Evolutionary conservation across 2,329 filamentous ascomycete genomes (phyloP).

Genomic region (Cercospora nicotianae): DNA sequence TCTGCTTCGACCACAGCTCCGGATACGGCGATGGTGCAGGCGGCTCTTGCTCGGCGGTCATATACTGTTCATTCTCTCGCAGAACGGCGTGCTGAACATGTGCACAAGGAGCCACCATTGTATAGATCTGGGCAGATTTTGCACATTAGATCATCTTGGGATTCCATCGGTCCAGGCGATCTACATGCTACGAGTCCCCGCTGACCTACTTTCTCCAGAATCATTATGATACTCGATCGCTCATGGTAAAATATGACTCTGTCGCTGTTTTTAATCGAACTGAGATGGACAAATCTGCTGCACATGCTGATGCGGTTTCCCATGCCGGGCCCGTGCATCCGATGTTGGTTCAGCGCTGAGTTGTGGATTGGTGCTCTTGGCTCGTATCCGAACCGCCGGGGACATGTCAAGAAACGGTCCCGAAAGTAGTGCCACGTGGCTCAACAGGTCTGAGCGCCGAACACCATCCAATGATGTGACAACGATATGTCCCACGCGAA

Average conservation of each 20-base stretch:
- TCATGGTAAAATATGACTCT: background rate
- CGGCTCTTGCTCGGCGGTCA: background rate
- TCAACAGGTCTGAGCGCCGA: background rate
- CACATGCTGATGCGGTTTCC: background rate
- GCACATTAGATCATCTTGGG: background rate
- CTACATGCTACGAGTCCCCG: background rate
- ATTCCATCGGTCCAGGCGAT: background rate
- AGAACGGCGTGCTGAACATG: background rate
- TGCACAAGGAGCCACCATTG: background rate
- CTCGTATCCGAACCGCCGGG: background rate
- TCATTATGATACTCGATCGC: background rate
- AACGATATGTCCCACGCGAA: background rate
- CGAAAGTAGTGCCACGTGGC: background rate
- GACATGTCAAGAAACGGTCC: background rate
- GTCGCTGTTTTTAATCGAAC: background rate
- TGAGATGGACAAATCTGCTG: background rate
- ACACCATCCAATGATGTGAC: background rate
- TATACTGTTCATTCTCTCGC: background rate
- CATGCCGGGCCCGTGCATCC: background rate
- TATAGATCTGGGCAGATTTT: background rate
- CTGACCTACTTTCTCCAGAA: background rate
- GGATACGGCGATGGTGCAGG: background rate
- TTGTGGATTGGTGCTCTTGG: background rate
- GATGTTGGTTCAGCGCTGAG: background rate
- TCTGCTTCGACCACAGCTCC: too few relatives aligned